A percentile compares a stretch with the other conserved stretches of the same genome.
Conservation (phyloP, 306 rosid species). For the Glycine tomentella region DNA sequence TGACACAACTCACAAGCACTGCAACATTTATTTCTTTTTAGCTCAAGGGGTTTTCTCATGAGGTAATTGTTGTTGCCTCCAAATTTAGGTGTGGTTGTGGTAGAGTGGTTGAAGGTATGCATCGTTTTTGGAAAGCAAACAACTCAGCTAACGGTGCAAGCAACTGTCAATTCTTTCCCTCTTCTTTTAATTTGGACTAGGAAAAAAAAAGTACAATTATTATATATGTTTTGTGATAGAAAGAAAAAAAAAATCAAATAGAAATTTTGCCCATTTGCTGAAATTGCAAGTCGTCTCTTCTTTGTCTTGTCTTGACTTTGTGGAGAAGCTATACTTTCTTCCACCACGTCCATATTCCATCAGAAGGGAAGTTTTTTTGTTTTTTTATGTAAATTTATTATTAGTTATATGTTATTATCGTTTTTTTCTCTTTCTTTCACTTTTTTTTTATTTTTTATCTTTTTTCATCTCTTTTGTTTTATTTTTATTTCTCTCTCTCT, state of each 20-base stretch:
- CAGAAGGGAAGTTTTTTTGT: background rate
- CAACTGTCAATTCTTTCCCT: slow-evolving; percentile 11
- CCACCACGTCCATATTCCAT: slow-evolving; percentile 3
- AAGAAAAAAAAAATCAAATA: no score
- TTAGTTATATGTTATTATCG: no score
- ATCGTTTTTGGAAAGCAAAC: slow-evolving; percentile 6
- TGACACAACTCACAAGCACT: slow-evolving; percentile 20
- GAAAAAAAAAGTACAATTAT: background rate
- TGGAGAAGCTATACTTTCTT: slow-evolving; percentile 44
- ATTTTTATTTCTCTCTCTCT: no score
- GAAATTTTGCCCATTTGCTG: background rate
- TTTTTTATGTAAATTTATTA: no score
- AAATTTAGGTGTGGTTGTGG: slow-evolving; percentile 25
- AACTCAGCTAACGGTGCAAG: slow-evolving; percentile 2
- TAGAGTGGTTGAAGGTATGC: slow-evolving; percentile 18
- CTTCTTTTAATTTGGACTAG: background rate
- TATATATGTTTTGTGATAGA: no score
- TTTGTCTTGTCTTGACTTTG: slow-evolving; percentile 17
- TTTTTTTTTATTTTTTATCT: no score
- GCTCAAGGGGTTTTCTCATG: slow-evolving; percentile 24
- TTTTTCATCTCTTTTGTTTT: no score
- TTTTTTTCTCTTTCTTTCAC: no score
- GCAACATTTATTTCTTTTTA: background rate
- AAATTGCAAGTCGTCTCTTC: slow-evolving; percentile 23
- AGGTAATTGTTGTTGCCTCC: slow-evolving; percentile 24